phyloP scores from a whole-genome alignment of 1,139 yeast genomes.

The Suhomyces taliae region DNA sequence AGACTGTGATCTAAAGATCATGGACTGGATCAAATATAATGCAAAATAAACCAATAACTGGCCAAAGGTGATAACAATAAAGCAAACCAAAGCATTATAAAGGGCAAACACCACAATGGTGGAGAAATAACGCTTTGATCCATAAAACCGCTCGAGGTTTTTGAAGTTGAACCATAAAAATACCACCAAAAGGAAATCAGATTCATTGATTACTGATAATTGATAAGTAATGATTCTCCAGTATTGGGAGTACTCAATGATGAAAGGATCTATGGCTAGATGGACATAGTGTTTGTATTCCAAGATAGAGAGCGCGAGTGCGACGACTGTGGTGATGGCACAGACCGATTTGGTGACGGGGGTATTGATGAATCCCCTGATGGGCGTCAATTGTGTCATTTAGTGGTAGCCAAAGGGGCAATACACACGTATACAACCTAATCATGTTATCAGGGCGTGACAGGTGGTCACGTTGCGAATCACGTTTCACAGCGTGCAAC shows the following conservation, averaged over 20 bases:
- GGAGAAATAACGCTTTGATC: slow-evolving; percentile 57
- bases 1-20: slow-evolving; percentile 3
- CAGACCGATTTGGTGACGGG: slow-evolving; percentile 57
- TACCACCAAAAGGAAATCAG: slow-evolving; percentile 57
- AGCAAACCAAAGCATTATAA: slow-evolving; percentile 36
- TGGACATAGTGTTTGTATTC: slow-evolving; percentile 55
- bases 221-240: slow-evolving; percentile 66
- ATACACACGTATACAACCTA: no score
- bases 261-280: slow-evolving; percentile 58
- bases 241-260: slow-evolving; percentile 60
- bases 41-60: slow-evolving; percentile 33
- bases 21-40: slow-evolving; percentile 23
- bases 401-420: background rate
- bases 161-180: slow-evolving; percentile 60
- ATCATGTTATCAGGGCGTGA: background rate
- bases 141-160: slow-evolving; percentile 63
- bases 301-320: slow-evolving; percentile 56
- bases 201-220: slow-evolving; percentile 59
- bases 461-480: background rate
- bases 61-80: slow-evolving; percentile 40
- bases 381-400: slow-evolving; percentile 22
- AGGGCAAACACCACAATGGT: slow-evolving; percentile 31
- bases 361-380: slow-evolving; percentile 59
- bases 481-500: slow-evolving; percentile 1
- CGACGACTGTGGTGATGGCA: slow-evolving; percentile 39